phyloP scores from a whole-genome alignment of 2,329 filamentous ascomycete genomes.

The Aspergillus candidus region DNA sequence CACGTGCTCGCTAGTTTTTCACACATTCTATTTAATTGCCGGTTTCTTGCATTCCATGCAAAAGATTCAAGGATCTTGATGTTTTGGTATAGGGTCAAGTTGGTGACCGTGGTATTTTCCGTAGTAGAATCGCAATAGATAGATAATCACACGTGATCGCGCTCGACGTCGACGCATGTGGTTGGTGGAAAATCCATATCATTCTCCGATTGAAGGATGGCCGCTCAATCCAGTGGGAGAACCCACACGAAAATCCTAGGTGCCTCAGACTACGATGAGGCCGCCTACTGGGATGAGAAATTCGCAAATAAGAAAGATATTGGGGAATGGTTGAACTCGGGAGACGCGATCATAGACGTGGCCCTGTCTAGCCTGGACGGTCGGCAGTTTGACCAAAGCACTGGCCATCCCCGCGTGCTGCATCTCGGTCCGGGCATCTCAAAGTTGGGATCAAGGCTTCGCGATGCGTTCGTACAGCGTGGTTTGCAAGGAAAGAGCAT shows the following conservation, averaged over 20 bases:
- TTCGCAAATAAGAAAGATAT: constrained; percentile 33
- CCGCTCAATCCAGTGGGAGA: constrained; percentile 6
- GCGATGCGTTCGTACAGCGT: constrained; percentile 20
- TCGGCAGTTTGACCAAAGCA: constrained; percentile 1
- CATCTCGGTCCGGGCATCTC: constrained; percentile 33
- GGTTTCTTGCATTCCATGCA: too few relatives aligned
- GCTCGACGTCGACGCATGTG: too few relatives aligned
- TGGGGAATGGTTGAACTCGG: constrained; percentile 34
- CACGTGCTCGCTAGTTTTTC: too few relatives aligned
- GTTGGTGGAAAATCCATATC: constrained; percentile 1
- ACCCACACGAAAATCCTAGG: constrained; percentile 18
- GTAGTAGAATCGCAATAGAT: too few relatives aligned
- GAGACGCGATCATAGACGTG: constrained; percentile 25
- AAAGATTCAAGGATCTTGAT: too few relatives aligned
- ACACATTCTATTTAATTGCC: too few relatives aligned
- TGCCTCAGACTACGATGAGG: constrained; percentile 30
- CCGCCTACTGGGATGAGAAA: constrained; percentile 28
- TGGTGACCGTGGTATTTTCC: too few relatives aligned
- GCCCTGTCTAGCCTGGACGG: constrained; percentile 21
- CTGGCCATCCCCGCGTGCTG: constrained; percentile 19
- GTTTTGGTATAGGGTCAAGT: too few relatives aligned
- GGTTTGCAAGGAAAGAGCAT: constrained; percentile 27
- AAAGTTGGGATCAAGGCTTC: constrained; percentile 25
- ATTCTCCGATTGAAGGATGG: constrained; percentile 12
- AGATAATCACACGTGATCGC: too few relatives aligned